Percentiles rank a stretch among this genome's conserved stretches.
phyloP scores from a whole-genome alignment of 2,329 filamentous ascomycete genomes.

The Aureobasidium musti region DNA sequence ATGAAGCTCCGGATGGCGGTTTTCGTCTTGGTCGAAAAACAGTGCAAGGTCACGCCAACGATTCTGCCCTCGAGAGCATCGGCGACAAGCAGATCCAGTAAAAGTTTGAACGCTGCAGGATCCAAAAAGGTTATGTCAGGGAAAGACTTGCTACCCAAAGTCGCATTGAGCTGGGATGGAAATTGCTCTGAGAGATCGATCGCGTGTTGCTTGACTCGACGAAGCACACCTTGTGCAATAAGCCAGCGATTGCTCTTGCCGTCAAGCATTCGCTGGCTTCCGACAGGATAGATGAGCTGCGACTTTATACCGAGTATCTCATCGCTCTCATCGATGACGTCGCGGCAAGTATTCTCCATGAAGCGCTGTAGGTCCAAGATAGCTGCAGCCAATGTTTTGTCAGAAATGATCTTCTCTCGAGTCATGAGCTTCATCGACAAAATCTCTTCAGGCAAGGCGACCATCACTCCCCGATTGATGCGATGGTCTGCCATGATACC shows the following conservation, averaged over 20 bases:
- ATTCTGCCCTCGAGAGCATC: slow-evolving; percentile 40
- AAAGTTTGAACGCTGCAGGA: slow-evolving; percentile 39
- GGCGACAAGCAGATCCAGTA: slow-evolving; percentile 39
- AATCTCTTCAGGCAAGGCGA: slow-evolving; percentile 64
- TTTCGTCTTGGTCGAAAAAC: not conserved
- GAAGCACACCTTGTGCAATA: slow-evolving; percentile 42
- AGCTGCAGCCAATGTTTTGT: slow-evolving; percentile 44
- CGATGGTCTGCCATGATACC: not conserved
- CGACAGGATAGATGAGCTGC: slow-evolving; percentile 50
- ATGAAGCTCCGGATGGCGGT: slow-evolving; percentile 13
- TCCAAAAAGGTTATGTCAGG: slow-evolving; percentile 61
- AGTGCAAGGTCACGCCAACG: slow-evolving; percentile 1
- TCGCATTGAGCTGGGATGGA: slow-evolving; percentile 54
- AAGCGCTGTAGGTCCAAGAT: slow-evolving; percentile 58
- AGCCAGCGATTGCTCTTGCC: slow-evolving; percentile 47
- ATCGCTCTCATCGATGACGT: slow-evolving; percentile 65
- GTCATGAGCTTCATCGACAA: slow-evolving; percentile 66
- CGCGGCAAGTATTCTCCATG: slow-evolving; percentile 55
- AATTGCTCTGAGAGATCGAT: slow-evolving; percentile 45
- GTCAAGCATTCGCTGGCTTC: slow-evolving; percentile 45
- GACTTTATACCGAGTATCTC: slow-evolving; percentile 47
- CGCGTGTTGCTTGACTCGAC: slow-evolving; percentile 37
- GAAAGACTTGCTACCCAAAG: slow-evolving; percentile 49
- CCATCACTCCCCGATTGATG: slow-evolving; percentile 52
- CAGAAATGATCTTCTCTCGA: slow-evolving; percentile 58